phyloP scores from a whole-genome alignment of 106 monocot species.

The Chionographis japonica region DNA sequence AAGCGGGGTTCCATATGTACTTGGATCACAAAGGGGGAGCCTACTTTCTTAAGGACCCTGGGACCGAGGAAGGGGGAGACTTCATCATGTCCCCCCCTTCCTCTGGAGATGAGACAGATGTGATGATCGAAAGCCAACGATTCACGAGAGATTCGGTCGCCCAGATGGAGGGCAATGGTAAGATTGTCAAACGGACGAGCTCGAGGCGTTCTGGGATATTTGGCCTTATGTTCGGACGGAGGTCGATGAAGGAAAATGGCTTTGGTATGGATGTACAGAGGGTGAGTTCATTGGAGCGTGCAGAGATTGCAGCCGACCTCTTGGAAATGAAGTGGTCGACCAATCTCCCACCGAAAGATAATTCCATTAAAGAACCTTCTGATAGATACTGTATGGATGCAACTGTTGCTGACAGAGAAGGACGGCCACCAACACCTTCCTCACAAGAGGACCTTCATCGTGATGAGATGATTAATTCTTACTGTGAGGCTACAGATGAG shows the following conservation, averaged over 20 bases:
- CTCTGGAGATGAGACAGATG: constrained; percentile 59
- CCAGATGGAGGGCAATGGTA: constrained; percentile 29
- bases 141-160: constrained; percentile 9
- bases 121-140: constrained; percentile 8
- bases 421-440: background rate
- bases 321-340: constrained; percentile 79
- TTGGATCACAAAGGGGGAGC: constrained; percentile 83
- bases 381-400: constrained; percentile 8
- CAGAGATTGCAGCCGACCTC: constrained; percentile 74
- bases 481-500: constrained; percentile 4
- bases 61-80: constrained; percentile 21
- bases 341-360: constrained; percentile 24
- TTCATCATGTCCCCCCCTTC: constrained; percentile 35
- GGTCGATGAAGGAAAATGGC: constrained; percentile 33
- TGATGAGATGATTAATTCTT: constrained; percentile 1
- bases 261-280: constrained; percentile 22
- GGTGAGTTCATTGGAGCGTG: constrained; percentile 62
- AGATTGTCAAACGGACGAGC: constrained; percentile 28
- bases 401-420: background rate
- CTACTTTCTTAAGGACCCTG: constrained; percentile 45
- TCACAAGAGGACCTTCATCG: background rate
- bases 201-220: constrained; percentile 34
- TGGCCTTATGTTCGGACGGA: constrained; percentile 57
- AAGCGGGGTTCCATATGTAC: constrained; percentile 77
- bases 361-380: constrained; percentile 3